A percentile compares a stretch with the other conserved stretches of the same genome.
These are phyloP conservation scores for Ceratobasidium sp. DNA, from an alignment of 1,284 basidiomycete species.

Conservation along the genomic window DNA sequence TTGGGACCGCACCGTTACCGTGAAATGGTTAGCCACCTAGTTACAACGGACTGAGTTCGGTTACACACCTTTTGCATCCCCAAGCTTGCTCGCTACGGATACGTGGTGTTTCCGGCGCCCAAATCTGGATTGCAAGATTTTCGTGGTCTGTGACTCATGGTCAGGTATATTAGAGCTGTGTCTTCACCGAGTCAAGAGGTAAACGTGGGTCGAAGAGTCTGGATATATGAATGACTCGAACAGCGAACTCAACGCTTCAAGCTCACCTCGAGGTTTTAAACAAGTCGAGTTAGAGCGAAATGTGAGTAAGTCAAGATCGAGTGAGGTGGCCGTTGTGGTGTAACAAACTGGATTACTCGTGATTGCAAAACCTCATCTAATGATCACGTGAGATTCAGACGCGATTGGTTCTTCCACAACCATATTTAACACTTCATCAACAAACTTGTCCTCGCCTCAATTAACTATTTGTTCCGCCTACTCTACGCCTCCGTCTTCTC, in stretches of 20 bases:
- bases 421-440: neutral
- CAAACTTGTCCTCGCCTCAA: no score
- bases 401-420: neutral
- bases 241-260: neutral
- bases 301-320: neutral
- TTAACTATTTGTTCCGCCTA: no score
- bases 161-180: conserved; percentile 17
- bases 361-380: neutral
- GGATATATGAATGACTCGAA: conserved; percentile 6
- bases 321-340: neutral
- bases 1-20: conserved; percentile 7
- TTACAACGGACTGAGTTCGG: neutral
- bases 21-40: conserved; percentile 26
- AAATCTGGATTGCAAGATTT: no score
- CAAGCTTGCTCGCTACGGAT: no score
- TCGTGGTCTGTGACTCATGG: conserved; percentile 20
- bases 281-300: neutral
- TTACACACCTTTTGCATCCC: neutral
- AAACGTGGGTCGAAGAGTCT: neutral
- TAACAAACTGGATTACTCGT: neutral
- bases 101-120: no score
- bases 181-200: neutral
- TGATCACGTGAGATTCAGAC: conserved; percentile 17
- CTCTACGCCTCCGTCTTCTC: no score
- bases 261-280: neutral